These are phyloP conservation scores for Boletus pseudopeckii DNA, from an alignment of 768 basidiomycete species.

Conservation along the genomic window DNA sequence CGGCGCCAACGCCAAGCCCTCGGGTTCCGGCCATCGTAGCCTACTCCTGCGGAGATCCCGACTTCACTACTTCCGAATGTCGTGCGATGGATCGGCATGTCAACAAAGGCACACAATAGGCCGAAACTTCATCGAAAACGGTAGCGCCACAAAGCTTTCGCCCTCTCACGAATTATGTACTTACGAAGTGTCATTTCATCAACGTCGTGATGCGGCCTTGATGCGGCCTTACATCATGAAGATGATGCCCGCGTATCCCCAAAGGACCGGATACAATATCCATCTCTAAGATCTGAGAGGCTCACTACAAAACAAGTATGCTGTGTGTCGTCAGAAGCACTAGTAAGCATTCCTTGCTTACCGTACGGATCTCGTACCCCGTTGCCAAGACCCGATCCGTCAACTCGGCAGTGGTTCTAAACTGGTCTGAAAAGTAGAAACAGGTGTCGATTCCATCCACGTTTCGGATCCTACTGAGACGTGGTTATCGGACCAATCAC, in stretches of 20 bases:
- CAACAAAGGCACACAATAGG: neutral
- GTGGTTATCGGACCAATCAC: neutral
- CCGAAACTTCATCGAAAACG: neutral
- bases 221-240: neutral
- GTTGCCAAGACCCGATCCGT: neutral
- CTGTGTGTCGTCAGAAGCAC: neutral
- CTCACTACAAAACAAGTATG: neutral
- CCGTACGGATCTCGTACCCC: slow-evolving; percentile 1
- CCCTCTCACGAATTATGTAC: no score
- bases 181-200: neutral
- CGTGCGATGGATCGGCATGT: neutral
- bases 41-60: neutral
- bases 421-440: neutral
- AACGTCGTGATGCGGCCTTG: neutral
- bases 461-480: slow-evolving; percentile 1
- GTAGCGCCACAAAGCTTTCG: neutral
- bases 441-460: neutral
- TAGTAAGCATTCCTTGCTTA: neutral
- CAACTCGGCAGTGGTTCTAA: neutral
- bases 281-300: no score
- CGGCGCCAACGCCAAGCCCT: neutral
- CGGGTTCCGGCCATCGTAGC: neutral
- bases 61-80: neutral
- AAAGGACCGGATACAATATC: neutral
- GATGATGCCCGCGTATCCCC: neutral